Base-by-base conservation (phyloP, 495 filamentous ascomycete genomes). In the Cercophora samala region DNA sequence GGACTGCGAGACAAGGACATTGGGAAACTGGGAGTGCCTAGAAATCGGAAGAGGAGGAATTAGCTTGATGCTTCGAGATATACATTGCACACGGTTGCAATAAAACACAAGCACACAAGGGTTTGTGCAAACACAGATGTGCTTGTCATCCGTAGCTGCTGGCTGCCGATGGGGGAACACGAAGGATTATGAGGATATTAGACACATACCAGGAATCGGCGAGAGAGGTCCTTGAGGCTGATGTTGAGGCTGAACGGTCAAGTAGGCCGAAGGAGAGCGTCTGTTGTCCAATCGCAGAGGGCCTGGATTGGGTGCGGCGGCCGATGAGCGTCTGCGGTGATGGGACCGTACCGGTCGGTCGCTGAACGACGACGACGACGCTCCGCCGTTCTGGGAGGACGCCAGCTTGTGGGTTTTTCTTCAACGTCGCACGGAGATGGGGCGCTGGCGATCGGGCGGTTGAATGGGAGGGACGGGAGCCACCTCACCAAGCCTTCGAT, bases 1-100 rank as follows among this genome's bases (percentile, higher is more conserved):
- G 92, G 92, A 72, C 91, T 94, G 78, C 91, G 87, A 63, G 91
- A 93, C 64, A 93, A 78, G 70, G 92, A 91, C 93, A 96, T 96
- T 68, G 81, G 76, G 68, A 69, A 68, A 60, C 74, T 80, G 23
- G 83, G 82, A 32, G 80, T 84, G 66, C 79, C 82, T 81, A 64
- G 51, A 67, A 32, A 53, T 46, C 42, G 21, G 66, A 68, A 68
- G 63, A 61, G 60, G 52, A 60, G 58, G 51, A 29, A 61, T 66
- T 58, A 70, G 66, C 63, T 64, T 58, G 21, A 51, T 63, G 29
- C 61, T 23, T 4, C 13, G 53, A 18, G 51, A 56, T 67, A 6
- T 23, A 29, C 26, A 67, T 67, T 25, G 51, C 52, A 67, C 64
- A 66, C 17, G 32, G 22, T 21, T 24, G 23, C 58, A 18, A 5